A percentile compares a stretch with the other conserved stretches of the same genome.
Evolutionary conservation across 805 yeast genomes (phyloP).

Genomic region (Sporopachydermia quercuum): DNA sequence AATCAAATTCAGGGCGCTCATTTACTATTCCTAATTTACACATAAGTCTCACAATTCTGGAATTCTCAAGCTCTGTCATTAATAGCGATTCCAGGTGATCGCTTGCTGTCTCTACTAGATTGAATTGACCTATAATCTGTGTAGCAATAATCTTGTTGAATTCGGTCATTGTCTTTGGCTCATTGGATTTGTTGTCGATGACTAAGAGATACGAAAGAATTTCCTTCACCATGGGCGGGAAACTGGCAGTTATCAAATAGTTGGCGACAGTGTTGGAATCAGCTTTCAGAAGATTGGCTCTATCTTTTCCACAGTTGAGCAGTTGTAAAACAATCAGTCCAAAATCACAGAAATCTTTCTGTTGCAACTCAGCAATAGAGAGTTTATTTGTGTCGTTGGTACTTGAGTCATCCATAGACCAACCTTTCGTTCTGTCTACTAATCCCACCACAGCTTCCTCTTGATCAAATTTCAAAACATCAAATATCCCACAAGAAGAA

Average conservation of each 20-base stretch:
- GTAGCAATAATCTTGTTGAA: conserved; percentile 28
- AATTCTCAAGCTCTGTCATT: conserved; percentile 72
- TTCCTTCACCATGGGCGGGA: background rate
- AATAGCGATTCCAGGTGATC: conserved; percentile 52
- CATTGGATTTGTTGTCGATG: conserved; percentile 14
- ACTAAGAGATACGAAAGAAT: conserved; percentile 9
- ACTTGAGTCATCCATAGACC: conserved; percentile 9
- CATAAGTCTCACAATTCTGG: conserved; percentile 67
- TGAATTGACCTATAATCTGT: conserved; percentile 30
- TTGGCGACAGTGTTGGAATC: conserved; percentile 3
- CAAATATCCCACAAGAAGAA: conserved; percentile 56
- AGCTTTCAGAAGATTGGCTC: conserved; percentile 12
- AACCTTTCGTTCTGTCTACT: conserved; percentile 7
- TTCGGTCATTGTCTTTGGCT: conserved; percentile 15
- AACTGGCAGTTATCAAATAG: background rate
- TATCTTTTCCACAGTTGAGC: conserved; percentile 11
- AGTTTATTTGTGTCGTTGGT: conserved; percentile 8
- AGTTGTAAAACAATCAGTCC: conserved; percentile 49
- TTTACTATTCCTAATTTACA: conserved; percentile 67
- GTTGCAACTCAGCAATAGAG: conserved; percentile 23
- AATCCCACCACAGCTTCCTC: conserved; percentile 12
- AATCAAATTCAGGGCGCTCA: conserved; percentile 54
- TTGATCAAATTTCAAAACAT: conserved; percentile 37
- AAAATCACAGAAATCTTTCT: conserved; percentile 39
- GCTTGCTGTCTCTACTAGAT: conserved; percentile 33